Base-by-base conservation (phyloP, 2,329 filamentous ascomycete genomes). In the Fulvia fulva region DNA sequence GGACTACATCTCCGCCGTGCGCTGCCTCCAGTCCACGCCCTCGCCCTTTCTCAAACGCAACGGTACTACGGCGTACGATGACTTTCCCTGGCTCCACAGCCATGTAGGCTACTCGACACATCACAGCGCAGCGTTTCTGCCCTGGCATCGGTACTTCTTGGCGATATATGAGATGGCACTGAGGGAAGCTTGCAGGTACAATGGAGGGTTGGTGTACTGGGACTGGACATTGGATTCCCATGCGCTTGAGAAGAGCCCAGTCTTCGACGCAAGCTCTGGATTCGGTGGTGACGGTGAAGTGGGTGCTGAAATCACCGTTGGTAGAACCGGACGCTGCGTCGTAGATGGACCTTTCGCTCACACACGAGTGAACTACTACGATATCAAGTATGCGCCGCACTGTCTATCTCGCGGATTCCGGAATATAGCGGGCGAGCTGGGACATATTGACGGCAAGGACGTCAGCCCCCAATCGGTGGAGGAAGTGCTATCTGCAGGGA, bases 81-180 rank as follows among this genome's bases (percentile, higher is more conserved):
- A 69, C 54, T 69, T 65, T 44, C 62, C 67, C 0, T 67, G 57
- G 30, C 58, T 65, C 12, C 65, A 69, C 56, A 56, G 46, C 25
- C 54, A 51, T 32, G 47, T 57, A 30, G 55, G 55, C n/a, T 57
- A 46, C 22, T 14, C 32, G 7, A 53, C 55, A 1, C 66, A 66
- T 49, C 53, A 64, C 49, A 63, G 59, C 26, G 62, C 62, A 2
- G 47, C 62, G 5, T 71, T 67, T 53, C 53, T 69, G 8, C 62
- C 65, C 6, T 69, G 68, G 67, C 68, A 70, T 51, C 61, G 68
- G 30, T 69, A 63, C 45, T 67, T 67, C 49, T 43, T 68, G 16
- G 61, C 66, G 45, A 56, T 63, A 19, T 68, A 67, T 41, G 68
- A 70, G 53, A 54, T 21, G 2, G 59, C 67, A 7, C 47, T 71